These are phyloP conservation scores for Picochlorum sp. DNA, from an alignment of 139 green algal genomes.

Conservation along the genomic window DNA sequence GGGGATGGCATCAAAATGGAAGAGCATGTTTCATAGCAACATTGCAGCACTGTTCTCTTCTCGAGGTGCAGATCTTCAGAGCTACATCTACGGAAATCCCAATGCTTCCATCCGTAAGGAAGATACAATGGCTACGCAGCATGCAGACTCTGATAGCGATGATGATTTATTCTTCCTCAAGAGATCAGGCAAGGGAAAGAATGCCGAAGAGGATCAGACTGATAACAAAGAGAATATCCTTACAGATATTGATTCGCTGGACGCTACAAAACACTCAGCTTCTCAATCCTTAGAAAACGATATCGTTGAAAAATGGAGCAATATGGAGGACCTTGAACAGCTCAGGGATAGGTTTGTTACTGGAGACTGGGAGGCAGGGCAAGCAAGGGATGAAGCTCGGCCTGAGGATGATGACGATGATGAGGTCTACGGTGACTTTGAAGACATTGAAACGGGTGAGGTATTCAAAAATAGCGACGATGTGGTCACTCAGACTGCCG, in stretches of 20 bases:
- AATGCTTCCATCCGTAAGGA: slow-evolving; percentile 7
- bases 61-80: slow-evolving; percentile 37
- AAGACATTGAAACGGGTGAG: slow-evolving; percentile 82
- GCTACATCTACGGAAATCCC: slow-evolving; percentile 41
- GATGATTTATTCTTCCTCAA: slow-evolving; percentile 38
- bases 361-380: slow-evolving; percentile 47
- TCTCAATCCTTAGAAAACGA: not conserved
- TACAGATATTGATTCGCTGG: slow-evolving; percentile 17
- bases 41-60: slow-evolving; percentile 34
- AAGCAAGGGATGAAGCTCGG: slow-evolving; percentile 38
- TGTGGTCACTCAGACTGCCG: slow-evolving; percentile 49
- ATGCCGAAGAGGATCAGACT: not conserved
- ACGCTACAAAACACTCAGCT: slow-evolving; percentile 10
- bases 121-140: not conserved
- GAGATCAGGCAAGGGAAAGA: slow-evolving; percentile 29
- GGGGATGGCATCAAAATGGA: slow-evolving; percentile 44
- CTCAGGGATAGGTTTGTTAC: slow-evolving; percentile 64
- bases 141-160: slow-evolving; percentile 24
- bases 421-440: slow-evolving; percentile 66
- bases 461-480: slow-evolving; percentile 29
- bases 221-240: not conserved
- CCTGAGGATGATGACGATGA: slow-evolving; percentile 29
- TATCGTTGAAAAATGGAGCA: slow-evolving; percentile 16
- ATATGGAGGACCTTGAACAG: slow-evolving; percentile 34
- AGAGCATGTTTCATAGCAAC: slow-evolving; percentile 37